Evolutionary conservation across 768 basidiomycete species (phyloP).

Genomic region (Suillus plorans): DNA sequence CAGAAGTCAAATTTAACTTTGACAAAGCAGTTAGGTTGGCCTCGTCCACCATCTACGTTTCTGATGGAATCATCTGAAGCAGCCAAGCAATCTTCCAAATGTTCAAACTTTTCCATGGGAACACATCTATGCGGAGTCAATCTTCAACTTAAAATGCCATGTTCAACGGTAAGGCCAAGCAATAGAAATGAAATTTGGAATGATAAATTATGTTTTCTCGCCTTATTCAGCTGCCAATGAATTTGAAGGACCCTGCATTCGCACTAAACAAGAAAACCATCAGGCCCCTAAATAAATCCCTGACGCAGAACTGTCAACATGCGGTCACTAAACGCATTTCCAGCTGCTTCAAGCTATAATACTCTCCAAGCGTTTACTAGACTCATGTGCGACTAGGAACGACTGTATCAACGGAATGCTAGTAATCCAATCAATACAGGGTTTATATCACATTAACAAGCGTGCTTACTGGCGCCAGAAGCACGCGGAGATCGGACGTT

Average conservation of each 20-base stretch:
- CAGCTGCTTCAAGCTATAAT: neutral
- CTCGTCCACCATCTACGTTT: neutral
- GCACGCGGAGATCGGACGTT: neutral
- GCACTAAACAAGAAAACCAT: neutral
- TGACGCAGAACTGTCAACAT: neutral
- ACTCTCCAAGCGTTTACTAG: neutral
- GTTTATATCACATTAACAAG: neutral
- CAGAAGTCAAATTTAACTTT: neutral
- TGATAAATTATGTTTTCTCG: neutral
- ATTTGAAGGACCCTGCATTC: neutral
- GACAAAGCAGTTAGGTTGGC: neutral
- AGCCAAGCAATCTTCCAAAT: neutral
- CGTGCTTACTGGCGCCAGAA: neutral
- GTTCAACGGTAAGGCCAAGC: neutral
- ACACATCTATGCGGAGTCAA: neutral
- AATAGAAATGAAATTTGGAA: neutral
- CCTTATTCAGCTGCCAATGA: neutral
- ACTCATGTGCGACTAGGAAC: neutral
- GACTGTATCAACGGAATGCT: neutral
- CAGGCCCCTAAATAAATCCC: neutral
- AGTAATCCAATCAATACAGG: neutral
- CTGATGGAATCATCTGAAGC: neutral
- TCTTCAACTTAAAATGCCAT: neutral
- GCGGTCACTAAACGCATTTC: neutral
- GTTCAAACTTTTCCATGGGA: neutral